phyloP scores from a whole-genome alignment of 1,284 basidiomycete species.

The Pterula multifida region DNA sequence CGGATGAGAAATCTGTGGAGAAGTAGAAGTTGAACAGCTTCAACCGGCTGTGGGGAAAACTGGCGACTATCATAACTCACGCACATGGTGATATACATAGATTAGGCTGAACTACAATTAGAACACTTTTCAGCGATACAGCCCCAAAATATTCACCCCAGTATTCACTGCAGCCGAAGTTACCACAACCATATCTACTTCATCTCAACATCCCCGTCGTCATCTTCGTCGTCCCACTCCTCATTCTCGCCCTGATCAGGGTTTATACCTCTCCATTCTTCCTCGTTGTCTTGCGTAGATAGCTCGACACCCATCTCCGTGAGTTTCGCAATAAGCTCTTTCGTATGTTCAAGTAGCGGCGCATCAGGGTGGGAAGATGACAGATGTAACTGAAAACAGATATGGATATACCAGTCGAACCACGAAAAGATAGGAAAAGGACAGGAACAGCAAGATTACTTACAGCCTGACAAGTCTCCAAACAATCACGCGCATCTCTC shows the following conservation, averaged over 20 bases:
- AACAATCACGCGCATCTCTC: constrained; percentile 67
- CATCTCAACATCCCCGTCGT: constrained; percentile 50
- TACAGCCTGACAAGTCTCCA: constrained; percentile 75
- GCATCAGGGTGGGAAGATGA: constrained; percentile 66
- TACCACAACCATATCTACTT: no score
- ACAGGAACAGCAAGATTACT: constrained; percentile 16
- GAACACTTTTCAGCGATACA: no score
- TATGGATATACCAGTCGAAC: constrained; percentile 2
- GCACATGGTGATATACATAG: no score
- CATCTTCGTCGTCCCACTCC: constrained; percentile 29
- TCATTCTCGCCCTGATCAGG: constrained; percentile 47
- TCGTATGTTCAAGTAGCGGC: constrained; percentile 68
- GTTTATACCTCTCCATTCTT: constrained; percentile 37
- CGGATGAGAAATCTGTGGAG: no score
- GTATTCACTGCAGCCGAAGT: no score
- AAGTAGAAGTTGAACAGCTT: no score
- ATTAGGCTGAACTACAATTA: no score
- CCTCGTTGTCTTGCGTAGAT: constrained; percentile 44
- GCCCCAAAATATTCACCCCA: no score
- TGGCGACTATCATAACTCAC: no score
- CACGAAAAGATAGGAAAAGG: constrained; percentile 5
- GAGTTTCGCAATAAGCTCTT: constrained; percentile 63
- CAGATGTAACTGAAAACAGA: constrained; percentile 45
- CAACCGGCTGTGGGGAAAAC: no score
- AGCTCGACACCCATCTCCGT: constrained; percentile 59